These are phyloP conservation scores for Aspergillus indologenus DNA, from an alignment of 495 filamentous ascomycete species.

Conservation along the genomic window DNA sequence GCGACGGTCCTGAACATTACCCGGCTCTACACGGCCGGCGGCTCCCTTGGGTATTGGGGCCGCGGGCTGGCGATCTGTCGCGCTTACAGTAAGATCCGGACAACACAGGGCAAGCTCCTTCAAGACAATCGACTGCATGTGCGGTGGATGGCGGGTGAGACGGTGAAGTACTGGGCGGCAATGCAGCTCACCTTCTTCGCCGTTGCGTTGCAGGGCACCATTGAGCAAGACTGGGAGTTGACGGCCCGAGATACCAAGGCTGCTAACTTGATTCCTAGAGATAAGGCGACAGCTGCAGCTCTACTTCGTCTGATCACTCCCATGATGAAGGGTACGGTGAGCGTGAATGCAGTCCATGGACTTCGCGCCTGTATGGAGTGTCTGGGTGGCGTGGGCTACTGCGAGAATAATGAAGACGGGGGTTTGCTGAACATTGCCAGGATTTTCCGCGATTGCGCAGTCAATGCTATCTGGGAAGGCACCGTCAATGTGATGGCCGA, in stretches of 20 bases:
- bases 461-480: conserved; percentile 72
- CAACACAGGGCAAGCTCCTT: conserved; percentile 50
- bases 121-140: conserved; percentile 58
- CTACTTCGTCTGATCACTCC: conserved; percentile 65
- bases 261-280: conserved; percentile 24
- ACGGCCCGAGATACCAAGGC: conserved; percentile 4
- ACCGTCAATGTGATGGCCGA: conserved; percentile 65
- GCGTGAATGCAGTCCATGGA: conserved; percentile 51
- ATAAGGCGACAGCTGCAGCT: conserved; percentile 29
- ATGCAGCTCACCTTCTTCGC: conserved; percentile 62
- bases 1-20: conserved; percentile 67
- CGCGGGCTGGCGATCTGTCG: conserved; percentile 54
- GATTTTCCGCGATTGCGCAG: conserved; percentile 61
- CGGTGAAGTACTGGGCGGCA: conserved; percentile 52
- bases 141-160: conserved; percentile 53
- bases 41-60: conserved; percentile 54
- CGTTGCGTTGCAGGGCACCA: conserved; percentile 52
- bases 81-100: conserved; percentile 52
- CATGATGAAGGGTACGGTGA: conserved; percentile 61
- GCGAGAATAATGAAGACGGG: conserved; percentile 50
- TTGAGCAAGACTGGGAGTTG: conserved; percentile 35
- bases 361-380: conserved; percentile 65
- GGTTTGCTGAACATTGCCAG: conserved; percentile 61
- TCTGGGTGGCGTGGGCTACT: conserved; percentile 72
- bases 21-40: conserved; percentile 59